Evolutionary conservation across 2,329 filamentous ascomycete species (phyloP), one percentile per base, ranked within the genome.

Genomic region (Penicillium verrucosum): DNA sequence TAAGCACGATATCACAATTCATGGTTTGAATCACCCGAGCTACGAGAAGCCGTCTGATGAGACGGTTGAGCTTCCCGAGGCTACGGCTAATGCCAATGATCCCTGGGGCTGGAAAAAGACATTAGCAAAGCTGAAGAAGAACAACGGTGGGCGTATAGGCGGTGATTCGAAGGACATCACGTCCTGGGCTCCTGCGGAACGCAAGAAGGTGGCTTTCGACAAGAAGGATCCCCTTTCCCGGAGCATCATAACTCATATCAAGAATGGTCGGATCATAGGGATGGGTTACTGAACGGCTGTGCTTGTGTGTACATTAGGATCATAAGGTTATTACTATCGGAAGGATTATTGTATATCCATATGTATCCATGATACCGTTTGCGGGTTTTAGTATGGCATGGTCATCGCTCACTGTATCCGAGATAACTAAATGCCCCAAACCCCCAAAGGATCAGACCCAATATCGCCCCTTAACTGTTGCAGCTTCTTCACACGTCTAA

Each of bases 401-500:
- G n/a, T 16, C 25, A n/a, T 32, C 12, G 16, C 21, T 18, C 25
- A 38, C 25, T 38, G 12, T 46, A 46, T 25, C 18, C 18, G 18
- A 30, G 42, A 18, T 25, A 23, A 12, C 16, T 55, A 69, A 36
- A 80, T 72, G 2, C 77, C 77, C 77, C 77, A 80, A 27, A 75
- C 68, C 1, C 77, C 77, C 32, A 80, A 60, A 5, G 78, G 76
- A 69, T 80, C 76, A 43, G 64, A 60, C 3, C 62, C 60, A 3
- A 38, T 51, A 21, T 55, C 12, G 43, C 51, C 51, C 57, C 70
- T 30, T 55, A 51, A 40, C 29, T 66, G 58, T 60, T 75, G 76
- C 12, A 81, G 64, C 57, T 62, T 69, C 60, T 73, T 78, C 23
- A 82, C 76, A 25, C 79, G 67, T 45, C 72, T 76, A 2, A 82